Evolutionary conservation across 805 yeast genomes (phyloP).

Genomic region (Wickerhamiella alocasiicola): DNA sequence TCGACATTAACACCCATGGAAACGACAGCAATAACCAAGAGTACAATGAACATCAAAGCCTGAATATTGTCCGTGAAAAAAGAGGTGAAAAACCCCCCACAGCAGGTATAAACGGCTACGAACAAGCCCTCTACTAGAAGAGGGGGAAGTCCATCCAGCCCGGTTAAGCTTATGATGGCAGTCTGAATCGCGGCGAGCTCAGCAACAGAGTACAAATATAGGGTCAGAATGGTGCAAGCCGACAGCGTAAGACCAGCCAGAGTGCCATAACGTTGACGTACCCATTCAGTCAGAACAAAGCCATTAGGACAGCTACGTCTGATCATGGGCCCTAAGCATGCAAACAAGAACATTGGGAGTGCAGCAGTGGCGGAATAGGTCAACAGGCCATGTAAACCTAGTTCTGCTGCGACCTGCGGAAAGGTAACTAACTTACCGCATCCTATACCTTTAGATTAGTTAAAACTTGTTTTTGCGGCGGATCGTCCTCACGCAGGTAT

Average conservation of each 20-base stretch:
- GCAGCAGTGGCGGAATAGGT: slow-evolving; percentile 74
- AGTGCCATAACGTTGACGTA: slow-evolving; percentile 62
- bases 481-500: slow-evolving; percentile 67
- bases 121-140: slow-evolving; percentile 77
- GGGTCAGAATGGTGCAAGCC: slow-evolving; percentile 69
- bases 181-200: slow-evolving; percentile 71
- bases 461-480: slow-evolving; percentile 18
- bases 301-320: slow-evolving; percentile 76
- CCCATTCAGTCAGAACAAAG: slow-evolving; percentile 89
- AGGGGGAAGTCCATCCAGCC: slow-evolving; percentile 64
- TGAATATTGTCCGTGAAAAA: slow-evolving; percentile 80
- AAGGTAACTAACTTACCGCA: slow-evolving; percentile 79
- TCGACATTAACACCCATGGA: slow-evolving; percentile 66
- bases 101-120: slow-evolving; percentile 72
- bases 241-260: slow-evolving; percentile 64
- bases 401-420: slow-evolving; percentile 70
- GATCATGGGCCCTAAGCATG: slow-evolving; percentile 68
- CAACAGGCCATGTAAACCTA: slow-evolving; percentile 78
- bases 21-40: slow-evolving; percentile 57
- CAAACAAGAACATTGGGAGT: slow-evolving; percentile 74
- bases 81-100: slow-evolving; percentile 84
- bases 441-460: slow-evolving; percentile 67
- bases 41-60: slow-evolving; percentile 55
- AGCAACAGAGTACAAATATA: slow-evolving; percentile 76
- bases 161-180: slow-evolving; percentile 68